Evolutionary conservation across 2,329 filamentous ascomycete genomes (phyloP).

Genomic region (Diaporthe sp.): DNA sequence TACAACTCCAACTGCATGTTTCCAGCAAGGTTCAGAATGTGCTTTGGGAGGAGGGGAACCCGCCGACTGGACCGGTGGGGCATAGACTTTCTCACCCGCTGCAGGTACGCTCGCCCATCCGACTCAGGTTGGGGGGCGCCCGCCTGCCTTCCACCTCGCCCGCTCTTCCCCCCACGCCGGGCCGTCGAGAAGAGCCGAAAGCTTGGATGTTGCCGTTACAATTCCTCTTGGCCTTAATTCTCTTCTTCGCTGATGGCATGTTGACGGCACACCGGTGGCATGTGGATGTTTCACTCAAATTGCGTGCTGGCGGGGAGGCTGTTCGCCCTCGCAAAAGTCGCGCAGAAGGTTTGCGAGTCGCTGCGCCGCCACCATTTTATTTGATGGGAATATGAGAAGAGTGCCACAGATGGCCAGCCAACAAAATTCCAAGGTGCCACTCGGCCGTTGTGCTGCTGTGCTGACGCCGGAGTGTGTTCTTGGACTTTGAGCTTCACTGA

Average conservation of each 20-base stretch:
- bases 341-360: background rate
- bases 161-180: background rate
- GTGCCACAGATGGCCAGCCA: background rate
- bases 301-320: background rate
- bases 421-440: background rate
- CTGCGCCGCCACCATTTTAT: background rate
- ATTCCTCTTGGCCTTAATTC: background rate
- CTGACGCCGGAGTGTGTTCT: background rate
- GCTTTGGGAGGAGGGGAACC: background rate
- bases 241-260: background rate
- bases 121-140: background rate
- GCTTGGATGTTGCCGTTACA: background rate
- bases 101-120: conserved; percentile 11
- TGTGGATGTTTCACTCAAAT: conserved; percentile 14
- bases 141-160: background rate
- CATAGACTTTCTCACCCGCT: conserved; percentile 4
- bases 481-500: background rate
- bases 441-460: background rate
- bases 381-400: background rate
- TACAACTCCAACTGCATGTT: background rate
- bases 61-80: background rate
- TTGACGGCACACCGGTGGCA: background rate
- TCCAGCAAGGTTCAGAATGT: background rate
- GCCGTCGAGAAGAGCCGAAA: conserved; percentile 7
- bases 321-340: background rate